Conservation (phyloP, 257 asterid species). For the Gentiana dahurica region DNA sequence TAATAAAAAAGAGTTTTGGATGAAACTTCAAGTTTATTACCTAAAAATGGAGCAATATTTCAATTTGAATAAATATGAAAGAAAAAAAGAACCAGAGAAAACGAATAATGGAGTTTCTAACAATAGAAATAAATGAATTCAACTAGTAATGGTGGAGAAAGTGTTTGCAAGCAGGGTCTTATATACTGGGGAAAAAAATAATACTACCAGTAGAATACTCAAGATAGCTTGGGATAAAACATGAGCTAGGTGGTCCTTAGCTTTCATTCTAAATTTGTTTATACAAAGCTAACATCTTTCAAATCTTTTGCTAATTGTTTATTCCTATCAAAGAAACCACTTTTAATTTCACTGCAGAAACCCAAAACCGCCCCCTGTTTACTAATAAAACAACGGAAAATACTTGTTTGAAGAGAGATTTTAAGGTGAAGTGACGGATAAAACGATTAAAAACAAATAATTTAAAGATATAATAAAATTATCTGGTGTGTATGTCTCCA, state of each 20-base stretch:
- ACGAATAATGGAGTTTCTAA: conserved; percentile 4
- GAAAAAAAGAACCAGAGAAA: not conserved
- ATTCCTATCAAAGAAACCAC: conserved; percentile 9
- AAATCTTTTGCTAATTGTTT: not conserved
- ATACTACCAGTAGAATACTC: not conserved
- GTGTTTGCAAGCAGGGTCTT: not conserved
- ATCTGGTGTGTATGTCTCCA: too few species aligned
- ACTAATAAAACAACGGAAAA: not conserved
- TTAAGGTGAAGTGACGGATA: too few species aligned
- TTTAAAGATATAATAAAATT: too few species aligned
- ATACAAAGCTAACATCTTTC: not conserved
- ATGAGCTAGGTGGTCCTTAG: conserved; percentile 1
- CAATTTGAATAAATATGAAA: not conserved
- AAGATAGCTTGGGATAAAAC: conserved; percentile 7
- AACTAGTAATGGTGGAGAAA: conserved; percentile 15
- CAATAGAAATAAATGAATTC: conserved; percentile 16
- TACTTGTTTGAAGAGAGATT: too few species aligned
- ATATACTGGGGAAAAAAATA: conserved; percentile 7
- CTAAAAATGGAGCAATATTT: conserved; percentile 1
- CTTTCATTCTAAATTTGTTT: conserved; percentile 1
- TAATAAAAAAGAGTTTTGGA: not conserved
- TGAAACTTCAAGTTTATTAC: conserved; percentile 2
- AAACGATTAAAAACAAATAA: accelerated
- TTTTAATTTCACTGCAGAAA: not conserved
- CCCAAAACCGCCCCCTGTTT: conserved; percentile 9